phyloP scores from a whole-genome alignment of 345 rosid genomes.

The Arabis hirsuta region DNA sequence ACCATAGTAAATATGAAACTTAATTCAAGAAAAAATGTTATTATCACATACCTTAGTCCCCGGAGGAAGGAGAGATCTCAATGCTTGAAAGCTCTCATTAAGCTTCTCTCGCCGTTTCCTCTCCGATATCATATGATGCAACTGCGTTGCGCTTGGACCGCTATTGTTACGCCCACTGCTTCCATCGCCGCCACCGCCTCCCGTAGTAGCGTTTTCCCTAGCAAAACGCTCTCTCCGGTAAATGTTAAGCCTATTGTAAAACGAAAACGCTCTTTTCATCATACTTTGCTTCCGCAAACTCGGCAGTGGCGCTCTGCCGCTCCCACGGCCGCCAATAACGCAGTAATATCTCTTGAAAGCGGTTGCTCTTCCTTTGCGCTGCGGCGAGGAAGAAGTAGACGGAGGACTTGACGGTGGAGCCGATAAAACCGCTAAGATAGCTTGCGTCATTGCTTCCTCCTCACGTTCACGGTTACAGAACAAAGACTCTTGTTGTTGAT shows the following conservation, averaged over 20 bases:
- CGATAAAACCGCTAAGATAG: constrained; percentile 69
- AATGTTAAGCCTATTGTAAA: constrained; percentile 47
- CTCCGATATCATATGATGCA: constrained; percentile 92
- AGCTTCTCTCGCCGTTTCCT: constrained; percentile 88
- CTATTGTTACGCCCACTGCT: constrained; percentile 13
- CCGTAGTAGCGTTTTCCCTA: constrained; percentile 16
- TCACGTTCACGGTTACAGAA: constrained; percentile 53
- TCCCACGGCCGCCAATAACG: background rate
- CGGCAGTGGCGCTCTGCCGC: background rate
- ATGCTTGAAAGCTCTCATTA: constrained; percentile 74
- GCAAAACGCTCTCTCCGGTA: constrained; percentile 48
- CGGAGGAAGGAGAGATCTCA: constrained; percentile 77
- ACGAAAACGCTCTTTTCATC: constrained; percentile 60
- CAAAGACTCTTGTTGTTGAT: constrained; percentile 48
- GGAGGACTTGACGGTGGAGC: constrained; percentile 55
- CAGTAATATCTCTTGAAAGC: constrained; percentile 38
- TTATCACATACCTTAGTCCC: constrained; percentile 65
- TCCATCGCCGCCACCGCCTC: constrained; percentile 27
- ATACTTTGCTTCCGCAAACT: constrained; percentile 46
- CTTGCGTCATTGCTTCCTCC: constrained; percentile 61
- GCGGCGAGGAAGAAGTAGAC: constrained; percentile 52
- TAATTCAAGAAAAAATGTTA: background rate
- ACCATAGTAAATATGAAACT: background rate
- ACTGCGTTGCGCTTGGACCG: constrained; percentile 52
- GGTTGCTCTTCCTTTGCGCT: constrained; percentile 40